Evolutionary conservation across 2,329 filamentous ascomycete genomes (phyloP).

Genomic region (Xylariaceae sp.): DNA sequence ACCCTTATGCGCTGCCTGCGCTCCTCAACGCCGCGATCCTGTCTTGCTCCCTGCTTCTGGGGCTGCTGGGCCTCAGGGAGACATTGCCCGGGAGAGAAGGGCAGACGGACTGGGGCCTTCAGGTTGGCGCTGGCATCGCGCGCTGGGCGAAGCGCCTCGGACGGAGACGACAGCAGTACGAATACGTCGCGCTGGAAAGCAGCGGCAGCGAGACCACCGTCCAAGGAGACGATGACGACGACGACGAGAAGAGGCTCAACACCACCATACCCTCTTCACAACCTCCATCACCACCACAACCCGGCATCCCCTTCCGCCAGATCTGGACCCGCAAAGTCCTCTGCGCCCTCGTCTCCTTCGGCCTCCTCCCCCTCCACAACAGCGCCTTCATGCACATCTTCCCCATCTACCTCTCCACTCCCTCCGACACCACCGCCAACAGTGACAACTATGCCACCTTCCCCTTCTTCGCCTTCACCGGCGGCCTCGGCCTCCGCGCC

Average conservation of each 20-base stretch:
- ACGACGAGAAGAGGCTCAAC: slow-evolving; percentile 4
- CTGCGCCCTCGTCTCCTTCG: slow-evolving; percentile 31
- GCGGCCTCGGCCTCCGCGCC: slow-evolving; percentile 50
- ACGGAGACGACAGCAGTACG: not conserved
- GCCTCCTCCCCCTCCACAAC: slow-evolving; percentile 58
- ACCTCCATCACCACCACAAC: too few relatives aligned
- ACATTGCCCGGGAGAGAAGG: slow-evolving; percentile 32
- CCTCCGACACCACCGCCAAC: slow-evolving; percentile 44
- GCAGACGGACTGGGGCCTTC: slow-evolving; percentile 16
- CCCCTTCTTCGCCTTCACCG: slow-evolving; percentile 47
- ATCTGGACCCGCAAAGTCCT: slow-evolving; percentile 30
- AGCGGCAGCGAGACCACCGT: slow-evolving; percentile 15
- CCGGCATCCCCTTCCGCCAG: too few relatives aligned
- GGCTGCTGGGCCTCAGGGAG: slow-evolving; percentile 31
- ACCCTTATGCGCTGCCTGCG: slow-evolving; percentile 40
- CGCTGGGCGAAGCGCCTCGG: slow-evolving; percentile 8
- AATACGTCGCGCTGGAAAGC: slow-evolving; percentile 5
- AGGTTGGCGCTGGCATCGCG: slow-evolving; percentile 8
- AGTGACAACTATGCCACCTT: slow-evolving; percentile 32
- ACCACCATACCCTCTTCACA: not conserved
- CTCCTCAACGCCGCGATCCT: slow-evolving; percentile 35
- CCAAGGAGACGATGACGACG: slow-evolving; percentile 3
- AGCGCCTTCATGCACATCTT: slow-evolving; percentile 60
- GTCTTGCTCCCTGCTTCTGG: slow-evolving; percentile 24
- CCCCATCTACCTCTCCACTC: slow-evolving; percentile 57